Percentiles rank a stretch among this genome's conserved stretches.
Evolutionary conservation across 2,329 filamentous ascomycete genomes (phyloP).

Genomic region (Colletotrichum limetticola): DNA sequence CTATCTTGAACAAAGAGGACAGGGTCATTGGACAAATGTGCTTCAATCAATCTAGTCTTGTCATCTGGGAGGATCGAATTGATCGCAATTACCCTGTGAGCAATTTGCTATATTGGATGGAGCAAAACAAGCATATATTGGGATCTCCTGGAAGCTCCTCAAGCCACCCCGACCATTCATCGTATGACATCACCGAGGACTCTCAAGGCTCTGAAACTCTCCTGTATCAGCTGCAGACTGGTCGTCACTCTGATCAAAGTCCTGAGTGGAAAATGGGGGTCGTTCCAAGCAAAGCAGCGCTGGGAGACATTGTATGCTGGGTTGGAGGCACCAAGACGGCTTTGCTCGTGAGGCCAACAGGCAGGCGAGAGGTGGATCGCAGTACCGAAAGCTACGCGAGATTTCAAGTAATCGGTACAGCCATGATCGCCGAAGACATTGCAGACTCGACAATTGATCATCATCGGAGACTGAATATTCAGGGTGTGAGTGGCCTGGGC

Average conservation of each 20-base stretch:
- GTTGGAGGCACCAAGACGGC: background rate
- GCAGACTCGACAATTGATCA: background rate
- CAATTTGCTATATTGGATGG: background rate
- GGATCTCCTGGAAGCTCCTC: background rate
- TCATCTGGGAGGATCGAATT: background rate
- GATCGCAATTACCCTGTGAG: fast-evolving
- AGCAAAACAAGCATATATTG: background rate
- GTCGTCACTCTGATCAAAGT: background rate
- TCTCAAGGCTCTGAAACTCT: background rate
- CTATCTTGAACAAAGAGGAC: background rate
- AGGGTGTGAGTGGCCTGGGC: too few relatives aligned
- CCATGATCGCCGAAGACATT: background rate
- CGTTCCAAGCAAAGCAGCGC: background rate
- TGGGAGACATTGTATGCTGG: background rate
- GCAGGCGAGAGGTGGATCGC: too few relatives aligned
- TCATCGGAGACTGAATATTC: background rate
- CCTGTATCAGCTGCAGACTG: background rate
- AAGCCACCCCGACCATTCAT: background rate
- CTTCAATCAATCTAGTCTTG: background rate
- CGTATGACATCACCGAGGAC: too few relatives aligned
- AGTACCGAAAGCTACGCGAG: background rate
- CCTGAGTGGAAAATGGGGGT: background rate
- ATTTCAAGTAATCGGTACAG: background rate
- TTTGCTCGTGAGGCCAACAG: background rate
- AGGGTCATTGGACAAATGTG: background rate